A percentile compares a stretch with the other conserved stretches of the same genome.
These are phyloP conservation scores for Sporothrix dimorphospora DNA, from an alignment of 2,329 filamentous ascomycete genomes.

Conservation along the genomic window DNA sequence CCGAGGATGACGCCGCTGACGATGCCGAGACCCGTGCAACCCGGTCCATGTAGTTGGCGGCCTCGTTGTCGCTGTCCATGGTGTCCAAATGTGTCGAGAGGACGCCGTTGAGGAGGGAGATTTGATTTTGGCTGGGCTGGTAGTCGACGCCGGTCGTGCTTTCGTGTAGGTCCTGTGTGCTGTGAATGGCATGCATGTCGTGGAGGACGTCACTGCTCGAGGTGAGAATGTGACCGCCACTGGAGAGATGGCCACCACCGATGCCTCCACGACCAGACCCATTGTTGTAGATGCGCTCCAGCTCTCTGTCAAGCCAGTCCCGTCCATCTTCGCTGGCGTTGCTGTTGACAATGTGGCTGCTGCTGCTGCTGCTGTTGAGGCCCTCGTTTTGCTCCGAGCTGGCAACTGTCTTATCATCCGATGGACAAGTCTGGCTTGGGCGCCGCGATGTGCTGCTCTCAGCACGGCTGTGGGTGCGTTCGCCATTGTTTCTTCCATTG, in stretches of 20 bases:
- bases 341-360: not conserved
- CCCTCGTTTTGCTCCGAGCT: too few species aligned
- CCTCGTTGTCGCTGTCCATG: not conserved
- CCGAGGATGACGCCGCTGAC: not conserved
- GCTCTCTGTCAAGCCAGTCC: not conserved
- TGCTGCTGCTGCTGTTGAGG: not conserved
- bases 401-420: too few species aligned
- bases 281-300: not conserved
- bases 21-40: not conserved
- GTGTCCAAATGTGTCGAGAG: not conserved
- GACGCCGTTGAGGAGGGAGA: not conserved
- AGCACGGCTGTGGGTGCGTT: too few species aligned
- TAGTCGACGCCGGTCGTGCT: too few species aligned
- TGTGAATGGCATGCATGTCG: not conserved
- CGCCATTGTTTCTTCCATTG: not conserved
- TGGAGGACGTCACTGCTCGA: not conserved
- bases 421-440: too few species aligned
- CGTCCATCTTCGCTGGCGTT: not conserved
- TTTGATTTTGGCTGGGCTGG: too few species aligned
- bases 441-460: too few species aligned
- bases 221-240: not conserved
- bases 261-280: not conserved
- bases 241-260: not conserved
- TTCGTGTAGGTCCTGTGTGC: not conserved
- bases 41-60: constrained; percentile 1